phyloP scores from a whole-genome alignment of 2,329 filamentous ascomycete species.

The Hypoxylon sp. region DNA sequence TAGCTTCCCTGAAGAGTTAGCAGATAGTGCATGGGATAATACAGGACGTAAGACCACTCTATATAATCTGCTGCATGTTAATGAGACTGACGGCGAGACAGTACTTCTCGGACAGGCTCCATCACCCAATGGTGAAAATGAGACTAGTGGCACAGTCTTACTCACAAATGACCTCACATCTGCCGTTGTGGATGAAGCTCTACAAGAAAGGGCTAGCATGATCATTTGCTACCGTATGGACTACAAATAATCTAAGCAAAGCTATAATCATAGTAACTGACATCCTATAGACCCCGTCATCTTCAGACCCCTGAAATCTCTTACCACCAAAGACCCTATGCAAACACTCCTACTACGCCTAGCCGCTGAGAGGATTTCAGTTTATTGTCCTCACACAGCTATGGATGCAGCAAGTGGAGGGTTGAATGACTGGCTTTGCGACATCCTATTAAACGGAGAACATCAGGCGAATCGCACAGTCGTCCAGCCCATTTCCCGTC shows the following conservation, averaged over 20 bases:
- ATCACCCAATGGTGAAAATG: constrained; percentile 58
- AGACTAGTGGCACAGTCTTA: constrained; percentile 60
- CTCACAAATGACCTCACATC: constrained; percentile 91
- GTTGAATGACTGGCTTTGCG: constrained; percentile 94
- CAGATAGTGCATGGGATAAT: constrained; percentile 94
- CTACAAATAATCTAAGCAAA: not conserved
- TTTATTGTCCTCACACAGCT: constrained; percentile 96
- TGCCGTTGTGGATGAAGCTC: constrained; percentile 90
- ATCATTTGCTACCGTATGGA: constrained; percentile 88
- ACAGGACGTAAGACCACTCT: constrained; percentile 71
- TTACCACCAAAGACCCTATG: constrained; percentile 88
- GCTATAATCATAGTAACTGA: constrained; percentile 25
- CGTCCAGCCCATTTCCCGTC: constrained; percentile 61
- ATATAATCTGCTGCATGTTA: not conserved
- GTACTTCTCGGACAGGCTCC: constrained; percentile 67
- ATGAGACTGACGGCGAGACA: constrained; percentile 23
- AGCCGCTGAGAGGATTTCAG: constrained; percentile 88
- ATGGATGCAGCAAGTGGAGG: constrained; percentile 89
- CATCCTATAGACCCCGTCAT: constrained; percentile 85
- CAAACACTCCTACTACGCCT: constrained; percentile 87
- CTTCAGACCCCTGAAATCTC: constrained; percentile 90
- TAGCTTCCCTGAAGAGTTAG: constrained; percentile 90
- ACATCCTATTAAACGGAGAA: constrained; percentile 77
- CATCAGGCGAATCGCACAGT: constrained; percentile 59
- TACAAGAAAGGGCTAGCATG: constrained; percentile 80